Conservation (phyloP, 768 basidiomycete genomes). For the Lyophyllum decastes region DNA sequence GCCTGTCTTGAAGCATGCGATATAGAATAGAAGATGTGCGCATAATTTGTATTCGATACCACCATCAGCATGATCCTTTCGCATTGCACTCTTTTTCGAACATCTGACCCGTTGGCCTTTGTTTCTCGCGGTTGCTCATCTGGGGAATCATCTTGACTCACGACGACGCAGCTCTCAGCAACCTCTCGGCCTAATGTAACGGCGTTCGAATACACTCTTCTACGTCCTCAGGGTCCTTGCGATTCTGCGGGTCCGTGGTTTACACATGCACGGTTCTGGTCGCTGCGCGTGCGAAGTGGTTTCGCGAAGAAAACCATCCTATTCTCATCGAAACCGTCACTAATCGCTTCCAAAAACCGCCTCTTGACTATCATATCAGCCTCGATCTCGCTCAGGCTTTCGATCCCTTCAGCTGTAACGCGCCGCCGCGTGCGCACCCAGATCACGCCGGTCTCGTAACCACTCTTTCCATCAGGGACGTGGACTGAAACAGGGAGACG, state of each 20-base stretch:
- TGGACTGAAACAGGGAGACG: not conserved
- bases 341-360: not conserved
- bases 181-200: too few species aligned
- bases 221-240: too few species aligned
- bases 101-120: too few species aligned
- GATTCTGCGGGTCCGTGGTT: too few species aligned
- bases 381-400: not conserved
- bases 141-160: too few species aligned
- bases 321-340: not conserved
- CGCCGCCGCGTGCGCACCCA: not conserved
- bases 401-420: not conserved
- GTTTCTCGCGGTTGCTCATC: too few species aligned
- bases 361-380: not conserved
- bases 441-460: not conserved
- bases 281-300: not conserved
- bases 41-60: constrained; percentile 10
- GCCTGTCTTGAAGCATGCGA: not conserved
- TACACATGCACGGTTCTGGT: too few species aligned
- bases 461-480: not conserved
- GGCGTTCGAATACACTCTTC: too few species aligned
- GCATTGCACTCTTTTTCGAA: not conserved
- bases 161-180: too few species aligned
- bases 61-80: not conserved
- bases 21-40: constrained; percentile 3
- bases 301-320: not conserved